These are phyloP conservation scores for Metschnikowia lunata DNA, from an alignment of 805 yeast species.

Conservation along the genomic window DNA sequence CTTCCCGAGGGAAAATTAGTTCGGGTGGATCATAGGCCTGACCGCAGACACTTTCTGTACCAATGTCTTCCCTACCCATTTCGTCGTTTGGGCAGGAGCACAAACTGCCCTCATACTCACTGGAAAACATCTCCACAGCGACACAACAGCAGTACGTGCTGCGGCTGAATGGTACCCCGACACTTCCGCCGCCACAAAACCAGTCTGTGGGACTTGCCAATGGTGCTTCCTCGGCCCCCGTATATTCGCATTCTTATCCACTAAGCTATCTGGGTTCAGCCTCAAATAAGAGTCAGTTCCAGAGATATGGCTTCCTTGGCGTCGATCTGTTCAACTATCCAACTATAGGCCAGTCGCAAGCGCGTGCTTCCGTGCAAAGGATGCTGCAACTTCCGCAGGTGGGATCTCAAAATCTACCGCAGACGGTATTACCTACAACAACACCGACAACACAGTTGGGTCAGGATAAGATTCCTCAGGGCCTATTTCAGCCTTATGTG, in stretches of 20 bases:
- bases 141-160: conserved; percentile 5
- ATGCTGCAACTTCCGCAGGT: conserved; percentile 4
- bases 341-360: conserved; percentile 1
- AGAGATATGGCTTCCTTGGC: background rate
- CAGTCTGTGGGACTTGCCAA: background rate
- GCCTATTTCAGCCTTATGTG: background rate
- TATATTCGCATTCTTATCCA: conserved; percentile 1
- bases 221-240: background rate
- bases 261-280: background rate
- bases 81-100: conserved; percentile 1
- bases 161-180: conserved; percentile 5
- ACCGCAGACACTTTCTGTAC: background rate
- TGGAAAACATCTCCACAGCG: background rate
- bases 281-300: conserved; percentile 1
- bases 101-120: background rate
- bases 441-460: background rate
- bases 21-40: background rate
- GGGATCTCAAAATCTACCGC: conserved; percentile 5
- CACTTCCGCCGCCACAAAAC: conserved; percentile 9
- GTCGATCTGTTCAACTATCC: conserved; percentile 5
- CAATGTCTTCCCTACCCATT: conserved; percentile 5
- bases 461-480: conserved; percentile 1
- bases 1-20: too few species aligned
- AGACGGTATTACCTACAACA: conserved; percentile 1
- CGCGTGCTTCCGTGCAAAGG: background rate